Percentiles rank a stretch among this genome's conserved stretches.
Evolutionary conservation across 2,329 filamentous ascomycete genomes (phyloP).

Genomic region (Boeremia lycopersici): DNA sequence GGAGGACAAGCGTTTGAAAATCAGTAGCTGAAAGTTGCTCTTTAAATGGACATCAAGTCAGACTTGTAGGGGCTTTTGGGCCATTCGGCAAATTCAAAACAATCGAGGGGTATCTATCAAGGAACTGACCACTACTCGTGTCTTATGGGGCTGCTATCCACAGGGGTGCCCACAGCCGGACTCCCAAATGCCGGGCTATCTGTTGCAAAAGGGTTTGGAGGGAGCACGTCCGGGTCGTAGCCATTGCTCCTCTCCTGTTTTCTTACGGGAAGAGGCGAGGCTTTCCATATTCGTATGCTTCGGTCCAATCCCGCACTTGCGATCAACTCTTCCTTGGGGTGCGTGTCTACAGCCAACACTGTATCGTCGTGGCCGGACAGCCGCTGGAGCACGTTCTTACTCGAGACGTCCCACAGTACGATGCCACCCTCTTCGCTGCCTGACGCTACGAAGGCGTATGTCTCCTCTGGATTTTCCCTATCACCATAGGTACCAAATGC

Average conservation of each 20-base stretch:
- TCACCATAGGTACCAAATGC: slow-evolving; percentile 74
- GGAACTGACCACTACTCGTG: neutral
- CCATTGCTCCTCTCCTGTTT: slow-evolving; percentile 17
- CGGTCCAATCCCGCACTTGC: slow-evolving; percentile 63
- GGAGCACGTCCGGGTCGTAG: slow-evolving; percentile 27
- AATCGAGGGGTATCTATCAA: slow-evolving; percentile 7
- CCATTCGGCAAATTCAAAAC: neutral
- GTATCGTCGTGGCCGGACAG: slow-evolving; percentile 62
- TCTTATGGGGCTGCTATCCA: slow-evolving; percentile 6
- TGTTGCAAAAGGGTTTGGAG: slow-evolving; percentile 28
- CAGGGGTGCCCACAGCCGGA: slow-evolving; percentile 6
- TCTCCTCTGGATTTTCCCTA: slow-evolving; percentile 25
- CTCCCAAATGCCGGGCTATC: slow-evolving; percentile 8
- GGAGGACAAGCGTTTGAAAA: neutral
- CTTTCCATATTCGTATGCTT: slow-evolving; percentile 9
- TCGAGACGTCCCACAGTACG: slow-evolving; percentile 85
- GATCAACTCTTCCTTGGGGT: slow-evolving; percentile 59
- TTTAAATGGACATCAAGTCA: neutral
- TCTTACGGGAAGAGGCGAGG: neutral
- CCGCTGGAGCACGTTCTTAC: slow-evolving; percentile 78
- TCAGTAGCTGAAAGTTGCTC: neutral
- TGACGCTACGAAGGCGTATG: slow-evolving; percentile 71
- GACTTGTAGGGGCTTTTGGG: neutral
- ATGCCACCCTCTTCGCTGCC: slow-evolving; percentile 88
- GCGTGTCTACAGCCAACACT: slow-evolving; percentile 66